Evolutionary conservation across 1,284 basidiomycete species (phyloP).

Genomic region (Rhodotorula sp.): DNA sequence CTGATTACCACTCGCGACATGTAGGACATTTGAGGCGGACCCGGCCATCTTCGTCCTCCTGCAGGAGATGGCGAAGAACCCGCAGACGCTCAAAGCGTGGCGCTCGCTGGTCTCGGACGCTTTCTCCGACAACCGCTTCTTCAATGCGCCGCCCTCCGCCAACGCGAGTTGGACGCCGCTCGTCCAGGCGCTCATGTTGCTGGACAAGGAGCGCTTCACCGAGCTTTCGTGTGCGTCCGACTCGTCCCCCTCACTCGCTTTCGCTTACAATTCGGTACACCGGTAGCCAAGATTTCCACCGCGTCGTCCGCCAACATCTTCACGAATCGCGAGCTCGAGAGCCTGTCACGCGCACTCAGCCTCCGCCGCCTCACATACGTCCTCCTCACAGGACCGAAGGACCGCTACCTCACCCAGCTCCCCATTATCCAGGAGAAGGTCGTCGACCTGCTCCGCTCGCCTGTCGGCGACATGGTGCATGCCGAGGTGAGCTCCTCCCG

Average conservation of each 20-base stretch:
- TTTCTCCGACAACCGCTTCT: slow-evolving; percentile 82
- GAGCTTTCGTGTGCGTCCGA: slow-evolving; percentile 72
- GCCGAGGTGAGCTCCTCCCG: slow-evolving; percentile 66
- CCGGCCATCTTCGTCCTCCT: slow-evolving; percentile 66
- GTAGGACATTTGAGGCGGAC: slow-evolving; percentile 52
- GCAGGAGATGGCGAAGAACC: slow-evolving; percentile 74
- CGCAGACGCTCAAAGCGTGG: slow-evolving; percentile 82
- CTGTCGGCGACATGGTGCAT: slow-evolving; percentile 80
- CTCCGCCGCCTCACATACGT: slow-evolving; percentile 84
- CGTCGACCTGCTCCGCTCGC: slow-evolving; percentile 81
- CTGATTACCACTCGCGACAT: neutral
- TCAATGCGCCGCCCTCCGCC: slow-evolving; percentile 66
- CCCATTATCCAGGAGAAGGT: slow-evolving; percentile 95
- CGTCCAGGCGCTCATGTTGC: slow-evolving; percentile 75
- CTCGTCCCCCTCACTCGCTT: neutral
- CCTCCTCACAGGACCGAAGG: slow-evolving; percentile 80
- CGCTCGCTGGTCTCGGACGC: slow-evolving; percentile 74
- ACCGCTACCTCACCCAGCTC: slow-evolving; percentile 84
- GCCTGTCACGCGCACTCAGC: slow-evolving; percentile 81
- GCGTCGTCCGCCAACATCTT: slow-evolving; percentile 94
- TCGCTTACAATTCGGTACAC: too few relatives aligned
- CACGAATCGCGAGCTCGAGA: slow-evolving; percentile 91
- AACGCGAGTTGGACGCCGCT: slow-evolving; percentile 74
- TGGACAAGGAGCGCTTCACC: slow-evolving; percentile 80
- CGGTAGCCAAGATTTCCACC: slow-evolving; percentile 76